phyloP scores from a whole-genome alignment of 495 filamentous ascomycete species.

The Aspergillus panamensis region DNA sequence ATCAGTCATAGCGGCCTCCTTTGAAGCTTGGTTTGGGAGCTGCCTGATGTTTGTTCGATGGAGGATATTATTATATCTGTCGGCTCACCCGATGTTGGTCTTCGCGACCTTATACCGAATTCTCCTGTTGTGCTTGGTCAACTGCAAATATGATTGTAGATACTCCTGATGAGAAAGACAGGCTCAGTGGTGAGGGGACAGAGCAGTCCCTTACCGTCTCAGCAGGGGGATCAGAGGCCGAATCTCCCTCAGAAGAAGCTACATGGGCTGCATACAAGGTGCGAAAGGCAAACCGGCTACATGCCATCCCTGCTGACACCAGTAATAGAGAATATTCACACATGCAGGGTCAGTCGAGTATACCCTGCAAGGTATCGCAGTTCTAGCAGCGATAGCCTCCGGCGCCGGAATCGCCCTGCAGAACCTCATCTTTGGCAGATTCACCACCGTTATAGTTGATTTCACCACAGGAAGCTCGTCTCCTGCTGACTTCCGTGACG shows the following conservation, averaged over 20 bases:
- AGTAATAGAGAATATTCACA: background rate
- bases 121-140: background rate
- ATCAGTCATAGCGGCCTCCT: no score
- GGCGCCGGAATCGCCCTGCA: background rate
- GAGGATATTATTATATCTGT: no score
- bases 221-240: background rate
- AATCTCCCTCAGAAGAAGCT: background rate
- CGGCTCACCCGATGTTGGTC: background rate
- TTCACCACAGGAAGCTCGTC: background rate
- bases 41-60: no score
- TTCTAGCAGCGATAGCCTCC: background rate
- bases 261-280: background rate
- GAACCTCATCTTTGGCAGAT: background rate
- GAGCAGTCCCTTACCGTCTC: background rate
- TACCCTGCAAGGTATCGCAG: background rate
- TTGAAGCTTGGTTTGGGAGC: no score
- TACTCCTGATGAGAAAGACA: background rate
- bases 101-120: background rate
- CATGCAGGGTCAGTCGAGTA: background rate
- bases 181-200: background rate
- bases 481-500: background rate
- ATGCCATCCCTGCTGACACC: background rate
- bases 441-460: background rate
- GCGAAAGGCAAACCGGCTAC: background rate
- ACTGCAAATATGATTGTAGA: background rate